Evolutionary conservation across 768 basidiomycete species (phyloP).

Genomic region (Hygrocybe coccinea): DNA sequence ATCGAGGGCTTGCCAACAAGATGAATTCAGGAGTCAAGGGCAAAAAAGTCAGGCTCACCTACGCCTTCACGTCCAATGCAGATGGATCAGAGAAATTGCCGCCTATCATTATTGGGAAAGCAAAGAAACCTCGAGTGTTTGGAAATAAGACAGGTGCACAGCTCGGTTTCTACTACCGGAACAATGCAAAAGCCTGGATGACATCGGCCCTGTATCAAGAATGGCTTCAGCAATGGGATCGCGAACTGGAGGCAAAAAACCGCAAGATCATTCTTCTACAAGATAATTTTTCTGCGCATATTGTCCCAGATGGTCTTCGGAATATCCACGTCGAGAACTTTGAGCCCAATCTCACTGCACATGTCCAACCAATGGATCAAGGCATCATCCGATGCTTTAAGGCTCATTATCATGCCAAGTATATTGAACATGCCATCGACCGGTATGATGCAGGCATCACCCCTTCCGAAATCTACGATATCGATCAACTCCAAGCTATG

Average conservation of each 20-base stretch:
- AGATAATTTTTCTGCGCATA: slow-evolving; percentile 31
- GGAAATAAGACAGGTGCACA: slow-evolving; percentile 23
- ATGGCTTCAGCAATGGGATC: slow-evolving; percentile 33
- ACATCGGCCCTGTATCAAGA: slow-evolving; percentile 29
- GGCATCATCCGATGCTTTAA: slow-evolving; percentile 36
- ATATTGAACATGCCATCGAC: slow-evolving; percentile 27
- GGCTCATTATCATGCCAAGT: slow-evolving; percentile 29
- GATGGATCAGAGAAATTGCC: slow-evolving; percentile 29
- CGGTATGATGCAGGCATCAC: slow-evolving; percentile 27
- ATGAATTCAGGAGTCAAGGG: slow-evolving; percentile 30
- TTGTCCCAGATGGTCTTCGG: slow-evolving; percentile 16
- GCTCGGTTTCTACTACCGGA: slow-evolving; percentile 33
- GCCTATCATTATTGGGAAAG: slow-evolving; percentile 33
- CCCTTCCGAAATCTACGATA: no score
- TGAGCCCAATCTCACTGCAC: slow-evolving; percentile 33
- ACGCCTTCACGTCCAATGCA: slow-evolving; percentile 32
- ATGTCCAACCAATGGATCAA: slow-evolving; percentile 34
- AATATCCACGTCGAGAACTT: slow-evolving; percentile 30
- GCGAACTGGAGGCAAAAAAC: slow-evolving; percentile 17
- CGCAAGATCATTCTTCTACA: slow-evolving; percentile 30
- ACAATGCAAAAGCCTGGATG: slow-evolving; percentile 40
- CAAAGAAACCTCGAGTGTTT: slow-evolving; percentile 14
- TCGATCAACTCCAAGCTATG: no score
- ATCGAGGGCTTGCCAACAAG: slow-evolving; percentile 25
- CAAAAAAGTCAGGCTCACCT: slow-evolving; percentile 29